A percentile compares a stretch with the other conserved stretches of the same genome.
Conservation (phyloP, 192 early-diverging fungal genomes). For the Coemansia guatemalensis region DNA sequence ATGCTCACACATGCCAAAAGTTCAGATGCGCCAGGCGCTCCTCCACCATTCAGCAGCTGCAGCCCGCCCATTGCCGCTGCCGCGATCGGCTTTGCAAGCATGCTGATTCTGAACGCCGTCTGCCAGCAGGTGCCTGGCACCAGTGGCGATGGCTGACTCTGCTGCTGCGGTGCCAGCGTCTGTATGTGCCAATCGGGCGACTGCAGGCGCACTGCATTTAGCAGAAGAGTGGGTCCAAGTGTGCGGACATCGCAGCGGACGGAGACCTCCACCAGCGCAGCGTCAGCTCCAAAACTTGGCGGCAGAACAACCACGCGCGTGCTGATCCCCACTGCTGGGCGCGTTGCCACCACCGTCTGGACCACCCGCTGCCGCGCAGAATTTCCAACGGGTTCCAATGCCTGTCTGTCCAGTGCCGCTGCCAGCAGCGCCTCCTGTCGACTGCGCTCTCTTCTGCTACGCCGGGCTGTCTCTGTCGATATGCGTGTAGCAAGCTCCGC, state of each 20-base stretch:
- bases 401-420: neutral
- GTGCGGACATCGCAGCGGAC: constrained; percentile 15
- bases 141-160: constrained; percentile 12
- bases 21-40: neutral
- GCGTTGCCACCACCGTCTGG: constrained; percentile 35
- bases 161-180: constrained; percentile 10
- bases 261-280: constrained; percentile 27
- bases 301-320: constrained; percentile 24
- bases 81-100: constrained; percentile 2
- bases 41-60: constrained; percentile 19
- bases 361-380: constrained; percentile 16
- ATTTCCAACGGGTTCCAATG: neutral
- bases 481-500: constrained; percentile 38
- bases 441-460: neutral
- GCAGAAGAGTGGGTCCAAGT: neutral
- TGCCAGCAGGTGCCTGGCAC: constrained; percentile 15
- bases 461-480: constrained; percentile 24
- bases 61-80: constrained; percentile 6
- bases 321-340: constrained; percentile 21
- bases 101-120: constrained; percentile 21
- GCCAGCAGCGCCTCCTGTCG: neutral
- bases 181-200: constrained; percentile 37
- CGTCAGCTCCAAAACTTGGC: constrained; percentile 29
- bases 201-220: constrained; percentile 12
- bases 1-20: neutral